A percentile compares a stretch with the other conserved stretches of the same genome.
phyloP scores from a whole-genome alignment of 805 yeast genomes.

The Candida krabiensis region DNA sequence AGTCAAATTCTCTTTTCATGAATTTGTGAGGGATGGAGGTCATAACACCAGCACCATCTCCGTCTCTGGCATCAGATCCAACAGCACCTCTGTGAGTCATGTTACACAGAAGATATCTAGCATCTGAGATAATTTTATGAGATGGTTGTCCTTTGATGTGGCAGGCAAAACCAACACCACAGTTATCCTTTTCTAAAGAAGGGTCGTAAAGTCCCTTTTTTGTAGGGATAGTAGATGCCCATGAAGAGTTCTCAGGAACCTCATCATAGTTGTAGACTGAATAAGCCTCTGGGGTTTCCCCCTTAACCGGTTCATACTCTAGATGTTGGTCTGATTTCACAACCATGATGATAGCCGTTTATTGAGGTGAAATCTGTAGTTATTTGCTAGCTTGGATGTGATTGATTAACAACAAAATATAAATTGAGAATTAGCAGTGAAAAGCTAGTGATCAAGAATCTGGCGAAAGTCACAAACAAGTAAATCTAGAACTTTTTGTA shows the following conservation, averaged over 20 bases:
- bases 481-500: too few species aligned
- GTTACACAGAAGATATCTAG: slow-evolving; percentile 82
- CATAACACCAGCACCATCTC: slow-evolving; percentile 98
- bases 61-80: slow-evolving; percentile 92
- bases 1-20: slow-evolving; percentile 78
- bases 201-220: slow-evolving; percentile 93
- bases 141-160: slow-evolving; percentile 85
- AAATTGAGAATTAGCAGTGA: too few species aligned
- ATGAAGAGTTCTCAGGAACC: slow-evolving; percentile 73
- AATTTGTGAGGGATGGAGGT: slow-evolving; percentile 89
- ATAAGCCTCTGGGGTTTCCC: slow-evolving; percentile 25
- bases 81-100: slow-evolving; percentile 99
- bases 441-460: too few species aligned
- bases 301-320: slow-evolving; percentile 23
- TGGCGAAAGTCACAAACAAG: too few species aligned
- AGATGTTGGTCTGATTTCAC: slow-evolving; percentile 30
- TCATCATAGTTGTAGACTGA: slow-evolving; percentile 69
- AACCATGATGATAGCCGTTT: slow-evolving; percentile 25
- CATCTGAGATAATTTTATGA: slow-evolving; percentile 93
- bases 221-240: slow-evolving; percentile 89
- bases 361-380: too few species aligned
- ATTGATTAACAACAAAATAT: too few species aligned
- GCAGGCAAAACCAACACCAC: slow-evolving; percentile 98
- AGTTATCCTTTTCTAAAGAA: slow-evolving; percentile 90
- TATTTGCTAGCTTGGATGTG: too few species aligned